A percentile compares a stretch with the other conserved stretches of the same genome.
Evolutionary conservation across 1,284 basidiomycete species (phyloP).

Genomic region (Tranzscheliella williamsii): DNA sequence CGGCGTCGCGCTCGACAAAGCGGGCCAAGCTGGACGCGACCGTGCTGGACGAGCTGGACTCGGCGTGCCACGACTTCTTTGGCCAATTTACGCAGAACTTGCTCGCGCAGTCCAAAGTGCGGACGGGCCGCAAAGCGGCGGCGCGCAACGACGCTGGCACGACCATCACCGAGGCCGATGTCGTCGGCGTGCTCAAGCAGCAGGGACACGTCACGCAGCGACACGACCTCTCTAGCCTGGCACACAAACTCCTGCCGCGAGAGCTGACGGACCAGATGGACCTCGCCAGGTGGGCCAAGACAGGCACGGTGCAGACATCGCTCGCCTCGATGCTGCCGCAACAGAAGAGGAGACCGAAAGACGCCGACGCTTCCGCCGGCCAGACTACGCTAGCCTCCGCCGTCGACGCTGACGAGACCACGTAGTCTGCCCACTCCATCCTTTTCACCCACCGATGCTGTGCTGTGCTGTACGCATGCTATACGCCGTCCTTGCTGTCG

Average conservation of each 20-base stretch:
- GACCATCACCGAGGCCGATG: slow-evolving; percentile 29
- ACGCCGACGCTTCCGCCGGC: no score
- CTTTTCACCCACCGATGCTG: no score
- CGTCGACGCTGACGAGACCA: no score
- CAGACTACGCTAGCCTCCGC: no score
- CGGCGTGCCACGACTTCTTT: slow-evolving; percentile 28
- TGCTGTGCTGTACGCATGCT: no score
- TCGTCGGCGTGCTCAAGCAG: slow-evolving; percentile 24
- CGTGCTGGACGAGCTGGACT: slow-evolving; percentile 29
- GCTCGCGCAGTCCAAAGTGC: slow-evolving; percentile 8
- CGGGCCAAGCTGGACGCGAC: slow-evolving; percentile 17
- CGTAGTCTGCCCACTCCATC: no score
- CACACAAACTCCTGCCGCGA: slow-evolving; percentile 24
- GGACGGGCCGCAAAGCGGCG: neutral
- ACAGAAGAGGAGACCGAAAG: no score
- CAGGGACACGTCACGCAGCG: slow-evolving; percentile 29
- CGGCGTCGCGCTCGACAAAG: neutral
- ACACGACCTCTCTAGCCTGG: slow-evolving; percentile 19
- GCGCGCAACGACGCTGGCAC: neutral
- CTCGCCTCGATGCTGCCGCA: slow-evolving; percentile 1
- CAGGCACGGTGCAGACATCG: slow-evolving; percentile 27
- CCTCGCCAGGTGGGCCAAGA: slow-evolving; percentile 22
- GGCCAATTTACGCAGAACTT: slow-evolving; percentile 19
- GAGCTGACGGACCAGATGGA: slow-evolving; percentile 42
- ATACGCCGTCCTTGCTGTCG: no score